These are phyloP conservation scores for Penicillium sp. DNA, from an alignment of 2,329 filamentous ascomycete species.

Conservation along the genomic window DNA sequence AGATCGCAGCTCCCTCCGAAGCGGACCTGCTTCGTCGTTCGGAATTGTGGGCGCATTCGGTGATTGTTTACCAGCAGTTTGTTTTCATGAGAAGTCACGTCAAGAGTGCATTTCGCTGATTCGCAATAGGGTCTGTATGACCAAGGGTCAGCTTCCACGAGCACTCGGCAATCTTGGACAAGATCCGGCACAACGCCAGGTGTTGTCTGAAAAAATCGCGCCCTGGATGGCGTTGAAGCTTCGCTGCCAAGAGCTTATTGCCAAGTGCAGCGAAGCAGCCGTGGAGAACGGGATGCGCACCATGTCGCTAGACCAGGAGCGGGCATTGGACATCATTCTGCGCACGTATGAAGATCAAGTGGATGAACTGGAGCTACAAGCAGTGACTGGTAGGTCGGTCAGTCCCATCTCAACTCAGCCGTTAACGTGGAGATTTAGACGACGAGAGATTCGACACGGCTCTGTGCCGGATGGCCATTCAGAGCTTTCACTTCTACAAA, in stretches of 20 bases:
- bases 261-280: constrained; percentile 36
- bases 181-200: constrained; percentile 35
- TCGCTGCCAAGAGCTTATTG: constrained; percentile 38
- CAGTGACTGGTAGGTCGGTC: constrained; percentile 28
- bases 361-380: constrained; percentile 36
- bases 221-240: constrained; percentile 36
- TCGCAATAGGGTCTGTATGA: constrained; percentile 32
- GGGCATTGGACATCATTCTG: constrained; percentile 37
- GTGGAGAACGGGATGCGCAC: constrained; percentile 39
- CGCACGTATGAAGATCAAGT: constrained; percentile 37
- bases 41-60: constrained; percentile 42
- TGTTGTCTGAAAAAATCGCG: constrained; percentile 35
- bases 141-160: constrained; percentile 39
- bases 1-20: constrained; percentile 31
- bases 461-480: constrained; percentile 34
- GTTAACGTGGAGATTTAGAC: constrained; percentile 20
- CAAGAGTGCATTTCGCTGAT: neutral
- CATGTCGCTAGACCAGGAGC: constrained; percentile 41
- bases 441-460: constrained; percentile 31
- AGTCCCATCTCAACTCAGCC: neutral
- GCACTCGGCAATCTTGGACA: constrained; percentile 36
- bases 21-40: constrained; percentile 38
- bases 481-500: constrained; percentile 39
- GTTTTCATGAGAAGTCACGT: neutral
- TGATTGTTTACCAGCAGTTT: constrained; percentile 42